Conservation (phyloP, 371 early-diverging fungal genomes). For the Mucor piriformis region DNA sequence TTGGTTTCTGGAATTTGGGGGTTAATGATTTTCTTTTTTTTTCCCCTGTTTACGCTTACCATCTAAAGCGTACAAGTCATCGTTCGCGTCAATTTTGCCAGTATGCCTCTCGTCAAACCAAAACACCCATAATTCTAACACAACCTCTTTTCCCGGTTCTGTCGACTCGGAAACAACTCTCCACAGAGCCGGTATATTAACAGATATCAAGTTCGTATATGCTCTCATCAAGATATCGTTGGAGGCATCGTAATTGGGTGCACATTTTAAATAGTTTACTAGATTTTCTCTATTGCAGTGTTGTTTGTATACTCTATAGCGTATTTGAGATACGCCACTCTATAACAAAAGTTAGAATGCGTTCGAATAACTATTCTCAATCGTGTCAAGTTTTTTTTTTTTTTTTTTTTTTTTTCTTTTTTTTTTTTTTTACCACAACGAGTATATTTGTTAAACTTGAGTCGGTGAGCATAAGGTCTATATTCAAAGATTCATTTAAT, state of each 20-base stretch:
- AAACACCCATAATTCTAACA: conserved; percentile 51
- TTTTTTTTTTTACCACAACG: conserved; percentile 41
- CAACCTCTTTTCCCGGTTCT: conserved; percentile 12
- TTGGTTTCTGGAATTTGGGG: conserved; percentile 31
- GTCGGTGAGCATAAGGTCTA: conserved; percentile 46
- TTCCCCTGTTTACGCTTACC: conserved; percentile 23
- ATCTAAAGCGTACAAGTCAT: conserved; percentile 33
- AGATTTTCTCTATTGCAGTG: conserved; percentile 28
- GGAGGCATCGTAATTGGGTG: conserved; percentile 8
- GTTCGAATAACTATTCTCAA: neutral
- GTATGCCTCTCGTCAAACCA: conserved; percentile 57
- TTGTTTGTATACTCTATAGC: conserved; percentile 49
- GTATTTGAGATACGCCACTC: conserved; percentile 54
- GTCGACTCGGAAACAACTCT: conserved; percentile 10
- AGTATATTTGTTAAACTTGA: conserved; percentile 56
- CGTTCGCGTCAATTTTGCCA: conserved; percentile 41
- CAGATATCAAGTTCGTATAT: conserved; percentile 29
- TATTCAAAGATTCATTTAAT: conserved; percentile 20
- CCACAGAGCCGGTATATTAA: conserved; percentile 44
- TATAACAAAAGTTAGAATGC: conserved; percentile 11
- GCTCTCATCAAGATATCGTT: conserved; percentile 34
- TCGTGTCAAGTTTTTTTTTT: neutral
- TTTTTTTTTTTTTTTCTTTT: neutral
- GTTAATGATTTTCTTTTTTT: neutral
- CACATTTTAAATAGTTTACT: conserved; percentile 16